Base-by-base conservation (phyloP, 163 green algal genomes). In the Volvox carteri region DNA sequence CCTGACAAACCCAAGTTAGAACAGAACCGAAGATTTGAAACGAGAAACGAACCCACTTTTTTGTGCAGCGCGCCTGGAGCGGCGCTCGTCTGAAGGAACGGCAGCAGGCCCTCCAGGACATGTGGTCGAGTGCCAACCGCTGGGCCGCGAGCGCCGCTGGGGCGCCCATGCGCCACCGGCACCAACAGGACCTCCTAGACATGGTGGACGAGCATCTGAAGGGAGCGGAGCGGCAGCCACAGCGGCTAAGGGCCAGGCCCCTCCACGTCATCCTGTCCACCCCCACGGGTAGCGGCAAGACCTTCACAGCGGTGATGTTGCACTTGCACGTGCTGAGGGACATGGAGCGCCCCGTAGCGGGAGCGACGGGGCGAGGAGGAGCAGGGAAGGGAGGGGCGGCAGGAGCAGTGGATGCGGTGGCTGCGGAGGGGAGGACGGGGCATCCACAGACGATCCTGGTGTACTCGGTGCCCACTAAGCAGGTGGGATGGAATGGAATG, bases 291-390 rank as follows among this genome's bases (percentile, higher is more conserved):
- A 91, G 78, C 39, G 92, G 92, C 78, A 95, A 95, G 89, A 95
- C 92, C 70, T 95, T 95, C 85, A 93, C 90, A 1, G 92, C 92
- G 18, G 74, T 95, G 37, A 92, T 95, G 90, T 39, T 93, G 89
- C 86, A 94, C 37, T 75, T 94, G 73, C 88, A 92, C 28, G 39
- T 92, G 73, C 88, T 92, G 67, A 44, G 62, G n/a, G 44, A 78
- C 39, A 21, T 30, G 39, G 33, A 50, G 46, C 60, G 11, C 58
- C 35, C 52, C 25, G 58, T 1, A 39, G 39, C 78, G 56, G 58
- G 16, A 39, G 78, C 41, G 21, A 28, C 41, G 56, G 58, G 0
- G 77, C 54, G 33, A 46, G 35, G 77, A 46, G 46, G 46, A 41
- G 74, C 52, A 25, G 73, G 73, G 42, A 23, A 23, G 54, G 54